These are phyloP conservation scores for Fragilaria crotonensis DNA, from an alignment of 108 stramenopile genomes.

Conservation along the genomic window DNA sequence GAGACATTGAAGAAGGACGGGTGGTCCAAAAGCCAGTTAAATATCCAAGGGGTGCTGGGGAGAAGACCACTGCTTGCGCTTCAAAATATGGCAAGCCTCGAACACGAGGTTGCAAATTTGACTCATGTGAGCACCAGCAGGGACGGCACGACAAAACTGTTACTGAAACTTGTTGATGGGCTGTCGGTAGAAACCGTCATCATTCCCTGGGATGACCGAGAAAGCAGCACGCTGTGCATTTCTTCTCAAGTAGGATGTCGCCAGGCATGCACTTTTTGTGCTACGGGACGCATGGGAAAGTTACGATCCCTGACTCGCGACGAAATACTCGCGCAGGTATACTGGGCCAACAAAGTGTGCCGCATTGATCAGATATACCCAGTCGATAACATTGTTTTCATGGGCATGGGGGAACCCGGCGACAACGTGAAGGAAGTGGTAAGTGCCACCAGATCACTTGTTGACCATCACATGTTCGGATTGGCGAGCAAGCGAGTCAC, in stretches of 20 bases:
- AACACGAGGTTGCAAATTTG: constrained; percentile 14
- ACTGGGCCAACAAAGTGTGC: constrained; percentile 54
- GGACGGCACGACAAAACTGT: constrained; percentile 64
- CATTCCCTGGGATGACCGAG: constrained; percentile 49
- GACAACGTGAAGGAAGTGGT: constrained; percentile 56
- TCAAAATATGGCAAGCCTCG: constrained; percentile 10
- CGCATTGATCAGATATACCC: constrained; percentile 27
- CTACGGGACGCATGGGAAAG: constrained; percentile 80
- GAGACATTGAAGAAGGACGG: constrained; percentile 6
- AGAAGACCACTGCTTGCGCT: background rate
- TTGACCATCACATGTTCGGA: constrained; percentile 34
- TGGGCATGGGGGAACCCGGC: constrained; percentile 86
- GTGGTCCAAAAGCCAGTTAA: constrained; percentile 6
- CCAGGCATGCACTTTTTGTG: constrained; percentile 84
- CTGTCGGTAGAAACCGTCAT: constrained; percentile 49
- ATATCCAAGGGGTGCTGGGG: background rate
- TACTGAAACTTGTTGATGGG: constrained; percentile 30
- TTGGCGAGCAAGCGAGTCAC: constrained; percentile 56
- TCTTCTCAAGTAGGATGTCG: constrained; percentile 85
- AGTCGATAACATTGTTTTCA: constrained; percentile 72
- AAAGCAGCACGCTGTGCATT: constrained; percentile 60
- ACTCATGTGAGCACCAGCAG: constrained; percentile 14
- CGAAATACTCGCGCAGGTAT: constrained; percentile 77
- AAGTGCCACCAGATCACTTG: constrained; percentile 37
- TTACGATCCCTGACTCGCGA: constrained; percentile 47